Base-by-base conservation (phyloP, 1,284 basidiomycete genomes). In the Takashimella koratensis region DNA sequence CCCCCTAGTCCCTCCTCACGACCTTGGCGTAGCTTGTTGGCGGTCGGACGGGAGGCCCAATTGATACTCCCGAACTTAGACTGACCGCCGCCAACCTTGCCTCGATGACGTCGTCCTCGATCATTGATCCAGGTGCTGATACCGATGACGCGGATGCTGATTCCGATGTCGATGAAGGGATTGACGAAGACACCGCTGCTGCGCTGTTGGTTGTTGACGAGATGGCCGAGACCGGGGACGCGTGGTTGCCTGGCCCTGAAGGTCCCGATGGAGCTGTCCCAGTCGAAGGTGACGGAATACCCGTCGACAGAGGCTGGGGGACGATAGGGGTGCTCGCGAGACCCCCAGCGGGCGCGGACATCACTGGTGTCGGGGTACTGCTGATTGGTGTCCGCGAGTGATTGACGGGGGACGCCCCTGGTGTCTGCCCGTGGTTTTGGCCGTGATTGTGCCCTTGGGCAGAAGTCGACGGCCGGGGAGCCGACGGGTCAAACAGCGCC, bases 11-110 rank as follows among this genome's bases (percentile, higher is more conserved):
- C 49, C 70, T 52, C 43, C 68, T 54, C n/a, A 73, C 68, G 24
- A 72, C 64, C 58, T 71, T 73, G 27, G 72, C 72, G 60, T 74
- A 74, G 45, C 64, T 67, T 25, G 68, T 63, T 41, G 59, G 58
- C 19, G 49, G 46, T 8, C 24, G 23, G 4, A 41, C 45, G 4
- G 60, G 54, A 2, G 60, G 67, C 24, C 63, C 68, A 43, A 64
- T 66, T 46, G 47, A 51, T 6, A 72, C 63, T 10, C 68, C 67
- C 40, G 62, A 51, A 51, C 49, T 67, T 47, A 74, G 42, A 30
- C 51, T 62, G n/a, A 74, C 51, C 6, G 65, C 66, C 13, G 64
- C 64, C 23, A 74, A 47, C 30, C 63, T 67, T 2, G 66, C 71
- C 58, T 74, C 71, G 41, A 74, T 67, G 5, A 60, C 52, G n/a